Conservation (phyloP, 345 rosid species). For the Rhodamnia rubescens region DNA sequence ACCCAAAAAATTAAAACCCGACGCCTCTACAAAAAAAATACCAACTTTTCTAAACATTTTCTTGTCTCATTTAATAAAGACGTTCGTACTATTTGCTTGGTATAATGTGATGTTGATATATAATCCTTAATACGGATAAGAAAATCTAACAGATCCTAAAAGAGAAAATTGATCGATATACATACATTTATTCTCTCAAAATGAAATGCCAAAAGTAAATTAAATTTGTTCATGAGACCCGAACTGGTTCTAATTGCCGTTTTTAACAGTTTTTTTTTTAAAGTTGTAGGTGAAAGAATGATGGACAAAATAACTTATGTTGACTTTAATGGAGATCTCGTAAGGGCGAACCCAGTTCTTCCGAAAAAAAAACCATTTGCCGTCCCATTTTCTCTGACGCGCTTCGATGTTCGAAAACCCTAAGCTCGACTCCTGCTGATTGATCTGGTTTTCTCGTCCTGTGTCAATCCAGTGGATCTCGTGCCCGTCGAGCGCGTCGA, state of each 20-base stretch:
- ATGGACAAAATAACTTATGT: background rate
- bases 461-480: background rate
- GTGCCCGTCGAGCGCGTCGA: background rate
- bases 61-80: background rate
- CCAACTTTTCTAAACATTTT: background rate
- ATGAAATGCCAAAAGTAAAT: background rate
- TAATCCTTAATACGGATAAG: fast-evolving
- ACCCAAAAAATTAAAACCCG: no score
- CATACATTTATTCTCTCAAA: background rate
- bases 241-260: background rate
- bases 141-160: background rate
- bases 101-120: background rate
- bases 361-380: background rate
- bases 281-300: no score
- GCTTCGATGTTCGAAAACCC: background rate
- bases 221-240: background rate
- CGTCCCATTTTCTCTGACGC: background rate
- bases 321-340: background rate
- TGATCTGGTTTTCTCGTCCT: background rate
- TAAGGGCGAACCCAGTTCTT: background rate
- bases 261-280: no score
- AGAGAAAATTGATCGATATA: background rate
- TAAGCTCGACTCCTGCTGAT: background rate
- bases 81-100: fast-evolving
- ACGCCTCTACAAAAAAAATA: background rate